These are phyloP conservation scores for Jatropha curcas DNA, from an alignment of 345 rosid genomes.

Conservation along the genomic window DNA sequence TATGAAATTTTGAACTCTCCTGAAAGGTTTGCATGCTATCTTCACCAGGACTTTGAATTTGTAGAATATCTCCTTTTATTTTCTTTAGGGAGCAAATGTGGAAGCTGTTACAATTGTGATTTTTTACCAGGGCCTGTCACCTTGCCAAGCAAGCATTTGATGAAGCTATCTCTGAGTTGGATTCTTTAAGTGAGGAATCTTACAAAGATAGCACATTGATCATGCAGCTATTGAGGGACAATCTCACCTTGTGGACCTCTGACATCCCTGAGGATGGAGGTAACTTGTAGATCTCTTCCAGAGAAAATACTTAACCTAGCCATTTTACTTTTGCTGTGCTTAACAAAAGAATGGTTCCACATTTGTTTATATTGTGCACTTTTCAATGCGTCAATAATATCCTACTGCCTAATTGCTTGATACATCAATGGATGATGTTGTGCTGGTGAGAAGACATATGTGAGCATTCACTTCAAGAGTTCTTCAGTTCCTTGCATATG, in stretches of 20 bases:
- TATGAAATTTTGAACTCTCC: constrained; percentile 75
- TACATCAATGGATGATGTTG: neutral
- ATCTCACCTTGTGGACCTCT: constrained; percentile 75
- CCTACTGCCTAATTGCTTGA: neutral
- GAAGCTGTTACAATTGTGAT: constrained; percentile 7
- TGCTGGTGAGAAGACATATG: neutral
- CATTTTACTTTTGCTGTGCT: neutral
- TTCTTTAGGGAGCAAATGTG: neutral
- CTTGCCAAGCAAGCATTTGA: constrained; percentile 75
- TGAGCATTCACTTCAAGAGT: neutral
- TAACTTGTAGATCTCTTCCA: constrained; percentile 14
- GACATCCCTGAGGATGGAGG: constrained; percentile 74
- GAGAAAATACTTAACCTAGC: neutral
- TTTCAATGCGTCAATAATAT: neutral
- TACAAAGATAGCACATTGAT: constrained; percentile 78
- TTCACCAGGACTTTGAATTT: neutral
- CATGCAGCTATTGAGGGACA: constrained; percentile 75
- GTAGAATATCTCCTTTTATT: neutral
- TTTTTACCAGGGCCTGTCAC: constrained; percentile 58
- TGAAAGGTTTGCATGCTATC: constrained; percentile 50
- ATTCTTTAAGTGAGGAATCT: constrained; percentile 64
- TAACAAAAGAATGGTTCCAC: neutral
- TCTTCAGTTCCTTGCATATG: neutral
- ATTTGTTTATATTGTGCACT: neutral
- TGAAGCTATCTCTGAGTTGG: constrained; percentile 73